phyloP scores from a whole-genome alignment of 1,284 basidiomycete species.

The Melampsora americana region DNA sequence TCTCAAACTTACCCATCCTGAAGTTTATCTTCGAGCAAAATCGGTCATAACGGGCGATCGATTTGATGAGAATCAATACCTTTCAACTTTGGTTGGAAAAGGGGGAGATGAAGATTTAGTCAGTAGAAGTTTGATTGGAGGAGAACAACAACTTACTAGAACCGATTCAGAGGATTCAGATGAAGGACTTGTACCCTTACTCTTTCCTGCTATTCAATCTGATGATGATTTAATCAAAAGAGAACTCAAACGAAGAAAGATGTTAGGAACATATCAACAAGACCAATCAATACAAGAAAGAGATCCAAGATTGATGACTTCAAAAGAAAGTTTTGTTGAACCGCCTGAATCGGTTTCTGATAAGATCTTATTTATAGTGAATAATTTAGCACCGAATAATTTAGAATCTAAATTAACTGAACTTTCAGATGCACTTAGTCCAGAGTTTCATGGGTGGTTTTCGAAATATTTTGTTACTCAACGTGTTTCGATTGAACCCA shows the following conservation, averaged over 20 bases:
- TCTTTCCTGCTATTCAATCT: constrained; percentile 31
- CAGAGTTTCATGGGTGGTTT: constrained; percentile 86
- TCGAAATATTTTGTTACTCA: constrained; percentile 96
- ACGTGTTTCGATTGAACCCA: constrained; percentile 91
- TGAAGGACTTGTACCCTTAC: constrained; percentile 9
- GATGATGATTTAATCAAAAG: constrained; percentile 36
- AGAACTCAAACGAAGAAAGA: constrained; percentile 36
- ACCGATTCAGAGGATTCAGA: not conserved
- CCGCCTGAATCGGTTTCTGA: constrained; percentile 88
- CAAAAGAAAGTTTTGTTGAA: constrained; percentile 62
- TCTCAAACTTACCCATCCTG: constrained; percentile 79
- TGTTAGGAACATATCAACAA: not conserved
- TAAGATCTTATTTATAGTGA: constrained; percentile 94
- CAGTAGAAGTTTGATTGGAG: not conserved
- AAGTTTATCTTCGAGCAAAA: constrained; percentile 72
- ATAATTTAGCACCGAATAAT: constrained; percentile 92
- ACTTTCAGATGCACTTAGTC: constrained; percentile 75
- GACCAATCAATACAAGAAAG: constrained; percentile 55
- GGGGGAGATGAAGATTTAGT: constrained; percentile 9
- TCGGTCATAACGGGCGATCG: constrained; percentile 57
- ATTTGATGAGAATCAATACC: constrained; percentile 17
- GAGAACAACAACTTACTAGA: constrained; percentile 30
- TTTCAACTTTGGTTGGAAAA: constrained; percentile 28
- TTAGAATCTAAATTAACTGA: constrained; percentile 81
- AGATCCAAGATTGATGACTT: constrained; percentile 52